Evolutionary conservation across 2,329 filamentous ascomycete species (phyloP), one percentile per base, ranked within the genome.

Genomic region (Tricladium varicosporioides): DNA sequence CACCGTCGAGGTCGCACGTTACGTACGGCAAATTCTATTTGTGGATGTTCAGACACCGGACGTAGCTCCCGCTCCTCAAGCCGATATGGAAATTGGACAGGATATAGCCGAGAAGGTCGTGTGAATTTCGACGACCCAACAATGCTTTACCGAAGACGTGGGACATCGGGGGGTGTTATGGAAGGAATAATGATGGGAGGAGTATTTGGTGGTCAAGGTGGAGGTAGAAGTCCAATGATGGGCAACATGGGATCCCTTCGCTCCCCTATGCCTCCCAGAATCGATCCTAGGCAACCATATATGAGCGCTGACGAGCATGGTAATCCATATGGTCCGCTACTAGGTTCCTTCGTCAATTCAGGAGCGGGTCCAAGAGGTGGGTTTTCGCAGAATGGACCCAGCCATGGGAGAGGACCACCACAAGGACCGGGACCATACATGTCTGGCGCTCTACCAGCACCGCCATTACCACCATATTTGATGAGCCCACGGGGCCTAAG

Each of bases 61-160:
- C 16, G n/a, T 18, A 13, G 27, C 46, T 40, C 51, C 10, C 48
- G 32, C 48, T 50, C 40, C 32, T 51, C 44, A 48, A 52, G 47
- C 19, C 43, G n/a, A 14, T 33, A 33, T 52, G 48, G 44, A 53
- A 51, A 45, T 45, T 51, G 48, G 18, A 42, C 43, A 31, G 55
- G 45, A 5, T 56, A 32, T 15, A 32, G 50, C 18, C 57, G 57
- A 18, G 46, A 51, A 54, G 53, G 42, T 3, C 15, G 16, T 15
- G 16, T 43, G 9, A 48, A 50, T 44, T 44, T 51, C 18, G 54
- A 50, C 15, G 56, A 59, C 13, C 31, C 32, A 22, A 45, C 54
- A 10, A 52, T 57, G 57, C 44, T 58, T 11, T 48, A 54, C n/a
- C 48, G 48, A 14, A 11, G 59, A 45, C 51, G 54, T 13, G 59